phyloP scores from a whole-genome alignment of 345 rosid species.

The Lumnitzera littorea region DNA sequence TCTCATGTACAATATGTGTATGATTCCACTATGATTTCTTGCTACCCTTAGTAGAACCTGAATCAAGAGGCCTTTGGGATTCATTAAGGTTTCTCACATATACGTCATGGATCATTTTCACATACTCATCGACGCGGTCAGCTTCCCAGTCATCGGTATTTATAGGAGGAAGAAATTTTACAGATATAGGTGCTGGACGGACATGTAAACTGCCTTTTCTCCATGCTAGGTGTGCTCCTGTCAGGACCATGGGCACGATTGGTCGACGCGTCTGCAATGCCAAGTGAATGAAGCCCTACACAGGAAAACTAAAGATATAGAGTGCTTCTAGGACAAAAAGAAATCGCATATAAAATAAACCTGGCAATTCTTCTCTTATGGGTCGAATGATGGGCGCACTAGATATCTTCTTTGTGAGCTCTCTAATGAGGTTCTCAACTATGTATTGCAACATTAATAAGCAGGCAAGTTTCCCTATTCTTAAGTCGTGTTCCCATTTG shows the following conservation, averaged over 20 bases:
- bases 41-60: not conserved
- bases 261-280: constrained; percentile 44
- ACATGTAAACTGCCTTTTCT: constrained; percentile 46
- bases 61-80: constrained; percentile 20
- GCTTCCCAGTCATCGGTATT: constrained; percentile 9
- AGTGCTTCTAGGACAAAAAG: constrained; percentile 2
- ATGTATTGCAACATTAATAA: no score
- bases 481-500: no score
- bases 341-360: no score
- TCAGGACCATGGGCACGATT: constrained; percentile 37
- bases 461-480: no score
- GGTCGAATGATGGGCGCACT: no score
- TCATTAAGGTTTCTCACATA: constrained; percentile 5
- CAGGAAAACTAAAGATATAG: not conserved
- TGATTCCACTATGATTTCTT: not conserved
- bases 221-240: constrained; percentile 55
- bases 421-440: no score
- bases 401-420: no score
- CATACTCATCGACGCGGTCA: constrained; percentile 7
- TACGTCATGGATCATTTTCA: constrained; percentile 10
- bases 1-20: no score
- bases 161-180: constrained; percentile 45
- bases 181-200: constrained; percentile 41
- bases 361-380: no score
- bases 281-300: constrained; percentile 53